These are phyloP conservation scores for Tanacetum coccineum DNA, from an alignment of 129 eudicot species.

Conservation along the genomic window DNA sequence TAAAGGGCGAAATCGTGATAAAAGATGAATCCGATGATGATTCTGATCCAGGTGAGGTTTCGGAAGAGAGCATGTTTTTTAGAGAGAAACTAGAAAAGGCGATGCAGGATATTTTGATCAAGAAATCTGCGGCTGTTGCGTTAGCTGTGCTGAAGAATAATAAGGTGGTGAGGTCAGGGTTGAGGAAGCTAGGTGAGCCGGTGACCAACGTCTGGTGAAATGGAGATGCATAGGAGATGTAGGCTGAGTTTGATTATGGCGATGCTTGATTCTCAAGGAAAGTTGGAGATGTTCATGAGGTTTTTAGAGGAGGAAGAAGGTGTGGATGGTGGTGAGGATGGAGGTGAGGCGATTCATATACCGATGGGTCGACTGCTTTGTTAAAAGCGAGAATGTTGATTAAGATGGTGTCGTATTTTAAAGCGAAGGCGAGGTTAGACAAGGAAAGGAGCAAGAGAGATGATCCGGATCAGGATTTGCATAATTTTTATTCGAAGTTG, in stretches of 20 bases:
- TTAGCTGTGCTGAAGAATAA: constrained; percentile 90
- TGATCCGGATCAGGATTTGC: constrained; percentile 94
- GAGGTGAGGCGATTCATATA: constrained; percentile 58
- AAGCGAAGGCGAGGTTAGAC: constrained; percentile 59
- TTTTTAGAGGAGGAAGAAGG: constrained; percentile 73
- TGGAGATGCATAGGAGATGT: constrained; percentile 95
- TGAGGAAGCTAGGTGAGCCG: constrained; percentile 78
- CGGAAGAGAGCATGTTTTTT: constrained; percentile 76
- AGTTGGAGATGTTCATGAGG: constrained; percentile 71
- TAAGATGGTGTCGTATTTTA: constrained; percentile 59
- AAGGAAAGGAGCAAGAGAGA: constrained; percentile 79
- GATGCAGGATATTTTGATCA: constrained; percentile 72
- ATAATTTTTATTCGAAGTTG: constrained; percentile 51
- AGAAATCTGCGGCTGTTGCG: constrained; percentile 68
- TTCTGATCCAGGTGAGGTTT: constrained; percentile 52
- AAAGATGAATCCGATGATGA: constrained; percentile 25
- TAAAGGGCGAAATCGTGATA: constrained; percentile 14
- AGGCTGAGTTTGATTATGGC: constrained; percentile 83
- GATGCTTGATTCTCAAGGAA: constrained; percentile 75
- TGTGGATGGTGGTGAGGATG: constrained; percentile 38
- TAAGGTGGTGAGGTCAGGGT: constrained; percentile 64
- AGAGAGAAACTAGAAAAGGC: constrained; percentile 81
- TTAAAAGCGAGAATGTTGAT: constrained; percentile 61
- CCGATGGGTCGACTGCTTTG: constrained; percentile 73
- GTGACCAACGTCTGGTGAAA: constrained; percentile 82